Percentiles rank a stretch among this genome's conserved stretches.
Evolutionary conservation across 495 filamentous ascomycete genomes (phyloP).

Genomic region (Neurospora intermedia): DNA sequence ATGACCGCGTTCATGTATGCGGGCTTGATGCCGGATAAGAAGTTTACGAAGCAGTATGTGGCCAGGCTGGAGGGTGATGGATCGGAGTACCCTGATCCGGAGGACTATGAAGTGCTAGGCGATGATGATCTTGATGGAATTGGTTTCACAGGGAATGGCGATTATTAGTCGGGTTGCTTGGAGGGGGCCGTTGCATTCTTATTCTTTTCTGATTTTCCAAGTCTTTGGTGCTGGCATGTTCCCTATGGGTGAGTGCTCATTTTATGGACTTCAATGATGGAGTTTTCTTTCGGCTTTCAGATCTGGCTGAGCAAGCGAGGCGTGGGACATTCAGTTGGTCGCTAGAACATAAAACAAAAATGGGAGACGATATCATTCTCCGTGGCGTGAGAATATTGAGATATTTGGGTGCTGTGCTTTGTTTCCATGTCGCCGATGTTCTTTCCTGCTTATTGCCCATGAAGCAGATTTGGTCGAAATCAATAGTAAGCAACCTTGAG

Average conservation of each 20-base stretch:
- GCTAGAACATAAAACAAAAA: background rate
- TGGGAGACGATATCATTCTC: background rate
- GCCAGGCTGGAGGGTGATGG: slow-evolving; percentile 15
- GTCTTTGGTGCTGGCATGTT: background rate
- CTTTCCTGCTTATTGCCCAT: background rate
- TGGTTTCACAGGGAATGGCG: background rate
- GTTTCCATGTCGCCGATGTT: background rate
- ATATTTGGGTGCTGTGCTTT: background rate
- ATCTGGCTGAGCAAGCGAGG: background rate
- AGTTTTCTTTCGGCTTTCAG: background rate
- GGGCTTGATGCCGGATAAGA: slow-evolving; percentile 27
- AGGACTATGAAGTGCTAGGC: slow-evolving; percentile 5
- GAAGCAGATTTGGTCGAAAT: background rate
- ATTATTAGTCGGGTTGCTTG: background rate
- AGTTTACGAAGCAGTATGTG: slow-evolving; percentile 22
- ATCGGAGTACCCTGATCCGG: slow-evolving; percentile 11
- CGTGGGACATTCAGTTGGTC: background rate
- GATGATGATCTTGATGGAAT: background rate
- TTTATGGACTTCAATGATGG: background rate
- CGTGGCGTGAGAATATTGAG: background rate
- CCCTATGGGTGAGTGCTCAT: background rate
- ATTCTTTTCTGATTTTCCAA: background rate
- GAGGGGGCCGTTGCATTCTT: background rate
- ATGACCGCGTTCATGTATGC: slow-evolving; percentile 37
- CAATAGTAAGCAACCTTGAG: too few species aligned